phyloP scores from a whole-genome alignment of 2,329 filamentous ascomycete species.

The Penicillium sp. region DNA sequence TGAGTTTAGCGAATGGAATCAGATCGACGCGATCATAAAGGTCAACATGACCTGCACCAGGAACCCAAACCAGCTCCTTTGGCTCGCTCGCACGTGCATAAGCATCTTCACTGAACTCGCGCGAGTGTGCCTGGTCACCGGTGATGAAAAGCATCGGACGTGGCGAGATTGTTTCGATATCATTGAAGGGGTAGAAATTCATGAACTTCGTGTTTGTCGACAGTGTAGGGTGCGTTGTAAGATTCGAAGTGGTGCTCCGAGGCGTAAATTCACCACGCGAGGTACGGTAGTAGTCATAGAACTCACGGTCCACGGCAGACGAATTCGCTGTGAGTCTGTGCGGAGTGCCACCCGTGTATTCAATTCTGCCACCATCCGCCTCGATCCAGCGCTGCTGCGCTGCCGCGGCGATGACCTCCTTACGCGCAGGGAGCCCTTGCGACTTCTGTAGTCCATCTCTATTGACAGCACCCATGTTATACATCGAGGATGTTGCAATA shows the following conservation, averaged over 20 bases:
- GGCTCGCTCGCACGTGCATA: constrained; percentile 31
- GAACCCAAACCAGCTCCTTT: constrained; percentile 37
- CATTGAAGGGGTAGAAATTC: constrained; percentile 27
- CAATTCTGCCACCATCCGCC: constrained; percentile 4
- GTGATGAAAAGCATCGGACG: constrained; percentile 25
- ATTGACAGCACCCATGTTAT: background rate
- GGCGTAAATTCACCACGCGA: constrained; percentile 29
- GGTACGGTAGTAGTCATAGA: constrained; percentile 35
- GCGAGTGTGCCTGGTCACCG: constrained; percentile 23
- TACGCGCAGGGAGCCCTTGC: constrained; percentile 6
- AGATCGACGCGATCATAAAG: constrained; percentile 39
- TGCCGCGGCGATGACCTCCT: constrained; percentile 12
- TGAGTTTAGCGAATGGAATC: constrained; percentile 34
- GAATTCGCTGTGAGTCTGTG: constrained; percentile 24
- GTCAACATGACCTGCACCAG: constrained; percentile 36
- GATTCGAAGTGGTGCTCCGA: constrained; percentile 9
- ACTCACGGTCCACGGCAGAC: constrained; percentile 24
- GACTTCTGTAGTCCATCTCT: background rate
- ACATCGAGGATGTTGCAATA: constrained; percentile 13
- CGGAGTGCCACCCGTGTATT: constrained; percentile 19
- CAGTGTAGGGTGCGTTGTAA: constrained; percentile 34
- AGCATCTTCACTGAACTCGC: constrained; percentile 24
- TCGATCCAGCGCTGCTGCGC: constrained; percentile 24
- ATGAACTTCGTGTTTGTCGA: constrained; percentile 31
- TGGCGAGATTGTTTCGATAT: constrained; percentile 24